Evolutionary conservation across 768 basidiomycete genomes (phyloP).

Genomic region (Infundibulicybe gibba): DNA sequence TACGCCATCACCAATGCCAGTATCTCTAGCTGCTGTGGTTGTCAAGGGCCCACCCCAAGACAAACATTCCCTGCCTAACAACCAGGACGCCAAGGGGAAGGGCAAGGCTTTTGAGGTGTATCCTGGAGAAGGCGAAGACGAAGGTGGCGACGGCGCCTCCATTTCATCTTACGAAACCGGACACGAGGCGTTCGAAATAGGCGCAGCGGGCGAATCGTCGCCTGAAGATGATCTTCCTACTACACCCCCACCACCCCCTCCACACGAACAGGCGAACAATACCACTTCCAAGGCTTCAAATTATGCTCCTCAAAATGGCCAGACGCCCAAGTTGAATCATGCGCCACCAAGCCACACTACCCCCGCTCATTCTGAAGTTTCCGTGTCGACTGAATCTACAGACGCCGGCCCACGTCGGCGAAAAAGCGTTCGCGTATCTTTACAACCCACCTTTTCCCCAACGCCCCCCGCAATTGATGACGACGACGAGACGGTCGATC

Average conservation of each 20-base stretch:
- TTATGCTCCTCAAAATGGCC: neutral
- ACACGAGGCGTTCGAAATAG: conserved; percentile 46
- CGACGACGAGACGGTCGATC: conserved; percentile 33
- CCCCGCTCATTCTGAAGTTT: conserved; percentile 4
- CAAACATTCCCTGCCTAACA: neutral
- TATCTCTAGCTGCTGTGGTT: neutral
- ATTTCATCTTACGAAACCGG: conserved; percentile 68
- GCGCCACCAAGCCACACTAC: conserved; percentile 5
- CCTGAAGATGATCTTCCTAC: conserved; percentile 1
- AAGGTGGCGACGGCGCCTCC: conserved; percentile 38
- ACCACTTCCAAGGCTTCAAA: neutral
- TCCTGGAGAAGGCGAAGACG: too few species aligned
- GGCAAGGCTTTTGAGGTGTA: too few species aligned
- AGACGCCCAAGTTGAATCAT: conserved; percentile 4
- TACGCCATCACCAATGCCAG: conserved; percentile 41
- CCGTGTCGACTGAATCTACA: neutral
- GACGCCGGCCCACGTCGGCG: conserved; percentile 25
- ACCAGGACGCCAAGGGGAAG: neutral
- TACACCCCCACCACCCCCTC: conserved; percentile 8
- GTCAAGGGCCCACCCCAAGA: neutral
- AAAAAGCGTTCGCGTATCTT: conserved; percentile 78
- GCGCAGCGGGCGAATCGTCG: conserved; percentile 19
- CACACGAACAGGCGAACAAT: conserved; percentile 9
- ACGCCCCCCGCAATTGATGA: conserved; percentile 65
- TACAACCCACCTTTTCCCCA: conserved; percentile 72